Percentiles rank a stretch among this genome's conserved stretches.
phyloP scores from a whole-genome alignment of 176 grass and related monocot genomes.

The Rhynchospora tenuis region DNA sequence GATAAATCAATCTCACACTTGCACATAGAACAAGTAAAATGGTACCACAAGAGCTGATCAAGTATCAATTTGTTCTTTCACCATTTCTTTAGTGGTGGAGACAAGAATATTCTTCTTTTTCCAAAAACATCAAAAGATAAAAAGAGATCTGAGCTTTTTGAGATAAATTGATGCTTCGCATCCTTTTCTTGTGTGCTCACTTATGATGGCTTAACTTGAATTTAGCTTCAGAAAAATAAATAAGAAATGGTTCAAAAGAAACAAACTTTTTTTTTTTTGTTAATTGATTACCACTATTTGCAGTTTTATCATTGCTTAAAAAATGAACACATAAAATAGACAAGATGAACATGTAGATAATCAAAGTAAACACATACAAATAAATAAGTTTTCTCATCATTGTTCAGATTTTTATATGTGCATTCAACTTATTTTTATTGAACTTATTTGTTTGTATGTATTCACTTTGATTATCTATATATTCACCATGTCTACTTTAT shows the following conservation, averaged over 20 bases:
- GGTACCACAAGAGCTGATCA: neutral
- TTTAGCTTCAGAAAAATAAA: neutral
- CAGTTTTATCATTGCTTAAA: too few species aligned
- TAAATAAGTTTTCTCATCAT: too few species aligned
- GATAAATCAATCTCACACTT: constrained; percentile 1
- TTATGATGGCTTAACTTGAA: neutral
- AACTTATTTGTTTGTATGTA: too few species aligned
- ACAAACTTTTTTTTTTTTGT: neutral
- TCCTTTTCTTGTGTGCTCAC: neutral
- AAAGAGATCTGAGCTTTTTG: neutral
- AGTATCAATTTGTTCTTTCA: constrained; percentile 8
- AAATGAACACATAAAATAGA: too few species aligned
- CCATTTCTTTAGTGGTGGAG: constrained; percentile 1
- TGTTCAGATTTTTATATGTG: too few species aligned
- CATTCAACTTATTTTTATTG: too few species aligned
- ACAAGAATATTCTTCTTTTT: constrained; percentile 6
- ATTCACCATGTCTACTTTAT: too few species aligned
- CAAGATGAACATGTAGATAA: too few species aligned
- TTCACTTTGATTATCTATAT: too few species aligned
- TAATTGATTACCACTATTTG: too few species aligned
- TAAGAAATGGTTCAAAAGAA: neutral
- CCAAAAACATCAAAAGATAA: neutral
- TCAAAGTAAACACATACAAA: too few species aligned
- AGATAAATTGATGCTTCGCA: neutral
- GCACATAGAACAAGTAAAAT: neutral